These are phyloP conservation scores for Clohesyomyces aquaticus DNA, from an alignment of 495 filamentous ascomycete genomes.

Conservation along the genomic window DNA sequence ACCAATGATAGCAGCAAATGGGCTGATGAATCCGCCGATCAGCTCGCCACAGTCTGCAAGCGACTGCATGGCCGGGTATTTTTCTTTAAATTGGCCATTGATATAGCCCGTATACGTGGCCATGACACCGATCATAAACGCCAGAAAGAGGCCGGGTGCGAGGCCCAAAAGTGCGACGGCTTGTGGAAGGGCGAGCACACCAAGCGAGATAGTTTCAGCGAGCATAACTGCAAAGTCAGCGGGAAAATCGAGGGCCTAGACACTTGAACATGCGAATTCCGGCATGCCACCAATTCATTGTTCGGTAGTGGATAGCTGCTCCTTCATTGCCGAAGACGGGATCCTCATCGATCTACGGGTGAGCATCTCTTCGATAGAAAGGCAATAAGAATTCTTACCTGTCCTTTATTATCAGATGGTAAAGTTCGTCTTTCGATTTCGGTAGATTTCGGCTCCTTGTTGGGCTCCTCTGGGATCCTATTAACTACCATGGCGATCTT, in stretches of 20 bases:
- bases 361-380: neutral
- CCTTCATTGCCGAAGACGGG: constrained; percentile 34
- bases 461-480: neutral
- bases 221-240: constrained; percentile 42
- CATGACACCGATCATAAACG: constrained; percentile 63
- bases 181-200: constrained; percentile 44
- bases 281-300: constrained; percentile 34
- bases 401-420: constrained; percentile 9
- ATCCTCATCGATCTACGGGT: constrained; percentile 16
- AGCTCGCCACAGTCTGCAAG: constrained; percentile 74
- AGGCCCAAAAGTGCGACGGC: constrained; percentile 43
- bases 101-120: constrained; percentile 79
- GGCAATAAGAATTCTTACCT: neutral
- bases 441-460: neutral
- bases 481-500: neutral
- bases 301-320: constrained; percentile 35
- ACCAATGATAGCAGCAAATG: constrained; percentile 57
- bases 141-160: constrained; percentile 56
- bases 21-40: constrained; percentile 45
- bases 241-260: neutral
- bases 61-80: constrained; percentile 70
- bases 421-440: neutral
- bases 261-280: constrained; percentile 18
- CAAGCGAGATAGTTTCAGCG: constrained; percentile 48
- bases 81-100: constrained; percentile 75